phyloP scores from a whole-genome alignment of 129 eudicot species.

The Flaveria bidentis region DNA sequence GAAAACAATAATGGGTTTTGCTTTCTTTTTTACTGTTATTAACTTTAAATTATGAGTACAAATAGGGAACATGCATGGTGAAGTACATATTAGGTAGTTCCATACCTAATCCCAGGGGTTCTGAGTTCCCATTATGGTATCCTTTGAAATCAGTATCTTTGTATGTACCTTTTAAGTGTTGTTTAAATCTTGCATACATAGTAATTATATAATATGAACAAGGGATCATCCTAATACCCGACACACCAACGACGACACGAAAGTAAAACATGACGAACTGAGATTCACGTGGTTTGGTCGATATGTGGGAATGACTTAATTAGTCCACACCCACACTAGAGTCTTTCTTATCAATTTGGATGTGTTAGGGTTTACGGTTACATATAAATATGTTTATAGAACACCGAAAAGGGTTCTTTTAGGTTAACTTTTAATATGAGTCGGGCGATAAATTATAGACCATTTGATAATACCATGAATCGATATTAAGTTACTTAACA shows the following conservation, averaged over 20 bases:
- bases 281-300: neutral
- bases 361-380: no score
- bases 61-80: slow-evolving; percentile 2
- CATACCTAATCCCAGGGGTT: slow-evolving; percentile 8
- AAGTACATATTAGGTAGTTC: slow-evolving; percentile 18
- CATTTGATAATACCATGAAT: no score
- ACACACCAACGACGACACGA: neutral
- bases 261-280: neutral
- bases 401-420: no score
- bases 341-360: no score
- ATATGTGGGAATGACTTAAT: no score
- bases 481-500: no score
- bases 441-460: no score
- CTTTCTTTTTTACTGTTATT: neutral
- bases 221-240: neutral
- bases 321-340: no score
- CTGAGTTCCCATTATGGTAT: slow-evolving; percentile 10
- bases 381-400: no score
- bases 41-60: neutral
- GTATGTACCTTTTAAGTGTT: neutral
- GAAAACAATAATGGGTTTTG: neutral
- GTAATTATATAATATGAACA: neutral
- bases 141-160: neutral
- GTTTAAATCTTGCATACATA: neutral
- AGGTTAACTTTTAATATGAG: no score